phyloP scores from a whole-genome alignment of 768 basidiomycete species.

The Pleurotus citrinopileatus region DNA sequence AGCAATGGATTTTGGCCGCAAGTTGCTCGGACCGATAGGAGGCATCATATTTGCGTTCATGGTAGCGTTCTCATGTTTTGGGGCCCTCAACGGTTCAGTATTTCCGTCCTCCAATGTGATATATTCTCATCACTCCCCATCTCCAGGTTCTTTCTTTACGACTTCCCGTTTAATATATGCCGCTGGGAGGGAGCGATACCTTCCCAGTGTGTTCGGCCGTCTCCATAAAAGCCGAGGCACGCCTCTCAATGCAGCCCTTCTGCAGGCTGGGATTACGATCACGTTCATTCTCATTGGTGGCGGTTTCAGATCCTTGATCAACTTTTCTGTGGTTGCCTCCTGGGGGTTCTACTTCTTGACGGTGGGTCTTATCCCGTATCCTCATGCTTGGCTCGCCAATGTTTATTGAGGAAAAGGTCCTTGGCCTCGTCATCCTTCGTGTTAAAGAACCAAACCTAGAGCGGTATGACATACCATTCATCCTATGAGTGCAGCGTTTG shows the following conservation, averaged over 20 bases:
- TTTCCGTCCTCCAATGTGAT: background rate
- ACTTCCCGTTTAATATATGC: constrained; percentile 84
- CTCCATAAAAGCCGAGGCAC: constrained; percentile 76
- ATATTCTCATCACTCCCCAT: constrained; percentile 13
- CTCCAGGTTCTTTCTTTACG: constrained; percentile 66
- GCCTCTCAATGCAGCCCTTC: constrained; percentile 82
- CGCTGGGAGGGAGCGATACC: constrained; percentile 83
- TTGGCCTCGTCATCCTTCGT: constrained; percentile 84
- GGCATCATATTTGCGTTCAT: constrained; percentile 84
- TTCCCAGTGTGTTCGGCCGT: constrained; percentile 81
- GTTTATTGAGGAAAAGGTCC: constrained; percentile 46
- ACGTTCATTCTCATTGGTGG: constrained; percentile 83
- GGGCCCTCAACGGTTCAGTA: constrained; percentile 77
- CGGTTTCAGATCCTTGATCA: constrained; percentile 85
- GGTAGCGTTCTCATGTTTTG: constrained; percentile 95
- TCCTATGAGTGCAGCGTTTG: background rate
- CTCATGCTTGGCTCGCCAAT: background rate
- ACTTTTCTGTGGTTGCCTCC: constrained; percentile 83
- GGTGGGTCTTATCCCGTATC: constrained; percentile 36
- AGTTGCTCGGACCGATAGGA: constrained; percentile 83
- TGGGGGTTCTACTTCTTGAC: constrained; percentile 90
- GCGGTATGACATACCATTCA: constrained; percentile 43
- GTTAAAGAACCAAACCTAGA: constrained; percentile 89
- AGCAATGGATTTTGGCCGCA: constrained; percentile 89
- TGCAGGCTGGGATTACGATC: constrained; percentile 75